A percentile compares a stretch with the other conserved stretches of the same genome.
These are phyloP conservation scores for Inosperma sp. DNA, from an alignment of 768 basidiomycete species.

Conservation along the genomic window DNA sequence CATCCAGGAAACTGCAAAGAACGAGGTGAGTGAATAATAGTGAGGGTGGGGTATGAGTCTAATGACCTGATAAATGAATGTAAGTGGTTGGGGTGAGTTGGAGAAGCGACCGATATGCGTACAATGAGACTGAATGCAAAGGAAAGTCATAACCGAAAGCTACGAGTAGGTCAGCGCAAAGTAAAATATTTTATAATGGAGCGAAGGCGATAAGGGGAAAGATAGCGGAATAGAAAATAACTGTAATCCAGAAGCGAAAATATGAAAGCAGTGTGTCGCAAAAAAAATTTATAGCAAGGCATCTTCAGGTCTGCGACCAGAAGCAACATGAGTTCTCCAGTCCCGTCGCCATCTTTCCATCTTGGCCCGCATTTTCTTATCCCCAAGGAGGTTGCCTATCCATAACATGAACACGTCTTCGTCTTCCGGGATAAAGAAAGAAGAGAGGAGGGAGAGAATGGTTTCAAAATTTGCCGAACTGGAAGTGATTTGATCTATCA, in stretches of 20 bases:
- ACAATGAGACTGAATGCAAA: too few relatives aligned
- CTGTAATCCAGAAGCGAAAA: background rate
- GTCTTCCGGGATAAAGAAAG: constrained; percentile 91
- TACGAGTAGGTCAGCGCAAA: too few relatives aligned
- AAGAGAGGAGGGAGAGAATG: constrained; percentile 83
- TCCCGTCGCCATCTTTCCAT: constrained; percentile 77
- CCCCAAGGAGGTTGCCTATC: constrained; percentile 59
- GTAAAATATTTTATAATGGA: too few relatives aligned
- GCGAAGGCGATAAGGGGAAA: background rate
- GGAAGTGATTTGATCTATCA: constrained; percentile 77
- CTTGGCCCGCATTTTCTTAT: constrained; percentile 61
- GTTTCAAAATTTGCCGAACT: constrained; percentile 84
- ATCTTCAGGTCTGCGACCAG: constrained; percentile 55
- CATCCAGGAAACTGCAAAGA: background rate
- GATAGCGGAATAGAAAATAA: background rate
- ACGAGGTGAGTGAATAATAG: background rate
- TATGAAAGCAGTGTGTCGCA: background rate
- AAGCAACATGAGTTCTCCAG: constrained; percentile 67
- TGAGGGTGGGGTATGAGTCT: background rate
- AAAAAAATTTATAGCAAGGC: constrained; percentile 47
- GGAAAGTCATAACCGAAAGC: too few relatives aligned
- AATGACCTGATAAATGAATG: background rate
- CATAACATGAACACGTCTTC: constrained; percentile 80
- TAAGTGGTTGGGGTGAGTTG: too few relatives aligned
- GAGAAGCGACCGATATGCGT: too few relatives aligned